Conservation (phyloP, 2,329 filamentous ascomycete species). For the Diaporthe longicolla region DNA sequence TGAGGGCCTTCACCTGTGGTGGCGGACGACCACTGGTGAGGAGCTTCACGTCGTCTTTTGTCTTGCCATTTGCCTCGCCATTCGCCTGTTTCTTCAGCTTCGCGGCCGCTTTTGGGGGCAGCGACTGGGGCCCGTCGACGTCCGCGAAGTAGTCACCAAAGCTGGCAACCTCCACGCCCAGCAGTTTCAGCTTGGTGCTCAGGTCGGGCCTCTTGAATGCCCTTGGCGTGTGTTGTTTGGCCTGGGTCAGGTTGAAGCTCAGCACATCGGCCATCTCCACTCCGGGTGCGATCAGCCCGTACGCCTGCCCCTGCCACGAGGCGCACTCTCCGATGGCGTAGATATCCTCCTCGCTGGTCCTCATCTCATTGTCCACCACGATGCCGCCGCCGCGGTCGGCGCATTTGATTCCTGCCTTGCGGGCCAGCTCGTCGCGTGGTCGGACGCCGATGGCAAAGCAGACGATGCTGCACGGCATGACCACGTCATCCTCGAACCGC, state of each 20-base stretch:
- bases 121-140: constrained; percentile 81
- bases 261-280: constrained; percentile 95
- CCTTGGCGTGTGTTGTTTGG: constrained; percentile 77
- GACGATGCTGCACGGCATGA: constrained; percentile 82
- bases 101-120: constrained; percentile 70
- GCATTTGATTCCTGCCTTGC: constrained; percentile 78
- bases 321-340: constrained; percentile 94
- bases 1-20: constrained; percentile 82
- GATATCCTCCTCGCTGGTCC: constrained; percentile 79
- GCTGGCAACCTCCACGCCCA: constrained; percentile 92
- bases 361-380: constrained; percentile 75
- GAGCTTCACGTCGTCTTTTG: constrained; percentile 56
- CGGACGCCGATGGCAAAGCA: constrained; percentile 93
- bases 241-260: constrained; percentile 90
- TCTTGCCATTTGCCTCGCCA: constrained; percentile 53
- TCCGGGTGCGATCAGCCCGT: constrained; percentile 89
- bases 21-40: constrained; percentile 69
- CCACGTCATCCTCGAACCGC: constrained; percentile 84
- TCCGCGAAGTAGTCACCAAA: constrained; percentile 97
- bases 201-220: constrained; percentile 86
- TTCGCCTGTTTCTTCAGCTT: constrained; percentile 54
- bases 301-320: constrained; percentile 89
- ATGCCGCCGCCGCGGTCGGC: constrained; percentile 83
- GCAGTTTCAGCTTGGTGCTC: constrained; percentile 90
- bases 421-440: constrained; percentile 83